Evolutionary conservation across 2,329 filamentous ascomycete species (phyloP).

Genomic region (Clonostachys sp.): DNA sequence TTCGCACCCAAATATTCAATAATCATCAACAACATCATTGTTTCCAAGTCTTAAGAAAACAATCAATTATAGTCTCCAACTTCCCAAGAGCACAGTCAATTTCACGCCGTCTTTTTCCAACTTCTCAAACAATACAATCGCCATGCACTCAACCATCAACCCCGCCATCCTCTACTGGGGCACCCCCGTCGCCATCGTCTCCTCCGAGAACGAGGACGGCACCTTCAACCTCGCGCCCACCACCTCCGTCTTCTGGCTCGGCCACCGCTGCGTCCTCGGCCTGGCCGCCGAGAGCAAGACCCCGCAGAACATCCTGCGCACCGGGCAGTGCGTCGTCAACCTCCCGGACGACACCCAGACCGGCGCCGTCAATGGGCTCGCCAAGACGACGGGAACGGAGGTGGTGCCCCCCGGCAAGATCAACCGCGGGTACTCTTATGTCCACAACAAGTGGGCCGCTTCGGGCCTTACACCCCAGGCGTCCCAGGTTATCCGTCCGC

Average conservation of each 20-base stretch:
- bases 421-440: constrained; percentile 22
- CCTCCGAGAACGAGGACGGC: constrained; percentile 31
- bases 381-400: constrained; percentile 25
- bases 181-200: constrained; percentile 31
- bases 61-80: too few relatives aligned
- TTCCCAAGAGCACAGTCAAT: too few relatives aligned
- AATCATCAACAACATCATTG: too few relatives aligned
- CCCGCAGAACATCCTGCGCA: constrained; percentile 30
- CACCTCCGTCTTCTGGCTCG: constrained; percentile 39
- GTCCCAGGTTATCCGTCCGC: constrained; percentile 24
- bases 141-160: too few relatives aligned
- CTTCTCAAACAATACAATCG: too few relatives aligned
- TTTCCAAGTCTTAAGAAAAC: too few relatives aligned
- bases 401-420: constrained; percentile 9
- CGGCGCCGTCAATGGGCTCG: constrained; percentile 26
- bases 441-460: constrained; percentile 29
- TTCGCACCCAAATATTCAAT: too few relatives aligned
- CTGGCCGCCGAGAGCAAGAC: constrained; percentile 27
- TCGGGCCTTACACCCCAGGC: constrained; percentile 23
- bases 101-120: too few relatives aligned
- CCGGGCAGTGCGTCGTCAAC: constrained; percentile 35
- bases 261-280: constrained; percentile 34
- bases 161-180: constrained; percentile 35
- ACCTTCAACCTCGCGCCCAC: constrained; percentile 34
- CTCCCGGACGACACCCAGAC: constrained; percentile 27